Evolutionary conservation across 108 stramenopile species (phyloP).

Genomic region (Cyclotella atomus): DNA sequence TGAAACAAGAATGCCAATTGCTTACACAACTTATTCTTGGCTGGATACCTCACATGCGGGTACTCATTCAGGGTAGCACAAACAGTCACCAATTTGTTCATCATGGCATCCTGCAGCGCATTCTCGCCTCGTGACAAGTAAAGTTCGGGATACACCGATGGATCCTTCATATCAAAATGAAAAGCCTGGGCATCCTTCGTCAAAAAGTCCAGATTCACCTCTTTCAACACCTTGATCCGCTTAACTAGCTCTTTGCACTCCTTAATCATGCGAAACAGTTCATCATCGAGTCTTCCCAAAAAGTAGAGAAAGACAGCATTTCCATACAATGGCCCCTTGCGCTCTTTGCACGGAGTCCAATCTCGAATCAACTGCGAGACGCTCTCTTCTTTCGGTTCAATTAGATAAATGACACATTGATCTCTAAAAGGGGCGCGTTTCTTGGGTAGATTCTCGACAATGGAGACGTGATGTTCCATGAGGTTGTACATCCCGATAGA

Average conservation of each 20-base stretch:
- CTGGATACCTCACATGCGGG: constrained; percentile 92
- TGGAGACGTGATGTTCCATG: constrained; percentile 88
- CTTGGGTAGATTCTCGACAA: constrained; percentile 88
- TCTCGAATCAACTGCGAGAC: constrained; percentile 73
- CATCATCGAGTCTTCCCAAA: constrained; percentile 71
- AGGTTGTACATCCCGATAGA: constrained; percentile 93
- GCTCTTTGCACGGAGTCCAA: constrained; percentile 57
- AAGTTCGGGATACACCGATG: constrained; percentile 54
- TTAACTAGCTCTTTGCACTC: constrained; percentile 82
- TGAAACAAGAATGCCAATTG: constrained; percentile 86
- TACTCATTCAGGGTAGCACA: constrained; percentile 98
- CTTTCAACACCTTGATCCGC: constrained; percentile 82
- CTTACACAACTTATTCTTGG: constrained; percentile 60
- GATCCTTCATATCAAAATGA: constrained; percentile 82
- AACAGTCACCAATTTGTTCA: constrained; percentile 90
- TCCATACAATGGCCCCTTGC: constrained; percentile 82
- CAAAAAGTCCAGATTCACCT: constrained; percentile 96
- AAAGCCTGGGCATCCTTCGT: constrained; percentile 88
- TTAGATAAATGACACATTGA: constrained; percentile 91
- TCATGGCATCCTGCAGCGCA: constrained; percentile 53
- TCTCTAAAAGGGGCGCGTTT: constrained; percentile 94
- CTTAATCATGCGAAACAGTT: constrained; percentile 79
- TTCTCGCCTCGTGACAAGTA: constrained; percentile 39
- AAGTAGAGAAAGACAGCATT: constrained; percentile 90
- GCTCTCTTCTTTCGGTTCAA: constrained; percentile 81